phyloP scores from a whole-genome alignment of 129 eudicot genomes.

The Ambrosia artemisiifolia region DNA sequence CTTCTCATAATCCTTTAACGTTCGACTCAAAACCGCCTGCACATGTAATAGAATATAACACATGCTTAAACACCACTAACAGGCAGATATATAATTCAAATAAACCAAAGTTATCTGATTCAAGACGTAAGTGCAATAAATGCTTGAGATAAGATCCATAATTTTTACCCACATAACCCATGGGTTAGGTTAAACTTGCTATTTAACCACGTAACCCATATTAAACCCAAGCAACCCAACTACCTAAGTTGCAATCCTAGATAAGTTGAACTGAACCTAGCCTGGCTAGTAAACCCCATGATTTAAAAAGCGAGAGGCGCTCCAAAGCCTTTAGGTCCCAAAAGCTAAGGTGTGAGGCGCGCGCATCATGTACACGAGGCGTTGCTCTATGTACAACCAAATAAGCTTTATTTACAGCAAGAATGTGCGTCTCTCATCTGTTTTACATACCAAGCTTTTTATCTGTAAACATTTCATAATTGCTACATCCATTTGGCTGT shows the following conservation, averaged over 20 bases:
- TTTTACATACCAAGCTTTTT: too few species aligned
- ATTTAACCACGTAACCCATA: background rate
- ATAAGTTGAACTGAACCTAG: background rate
- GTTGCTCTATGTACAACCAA: too few species aligned
- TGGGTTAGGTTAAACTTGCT: background rate
- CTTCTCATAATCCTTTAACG: conserved; percentile 62
- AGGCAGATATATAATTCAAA: background rate
- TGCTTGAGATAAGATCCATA: background rate
- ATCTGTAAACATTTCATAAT: too few species aligned
- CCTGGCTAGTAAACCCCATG: background rate
- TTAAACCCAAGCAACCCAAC: background rate
- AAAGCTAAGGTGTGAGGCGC: too few species aligned
- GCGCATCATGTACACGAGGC: too few species aligned
- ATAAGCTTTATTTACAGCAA: too few species aligned
- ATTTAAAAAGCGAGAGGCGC: too few species aligned
- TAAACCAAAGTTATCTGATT: background rate
- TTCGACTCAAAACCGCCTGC: conserved; percentile 79
- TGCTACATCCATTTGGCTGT: too few species aligned
- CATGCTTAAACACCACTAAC: background rate
- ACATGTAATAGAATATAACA: conserved; percentile 6
- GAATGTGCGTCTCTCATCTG: too few species aligned
- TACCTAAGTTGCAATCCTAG: conserved; percentile 2
- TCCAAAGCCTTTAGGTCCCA: too few species aligned
- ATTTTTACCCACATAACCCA: background rate
- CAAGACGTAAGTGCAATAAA: background rate